Evolutionary conservation across 257 asterid species (phyloP).

Genomic region (Solanum virginianum): DNA sequence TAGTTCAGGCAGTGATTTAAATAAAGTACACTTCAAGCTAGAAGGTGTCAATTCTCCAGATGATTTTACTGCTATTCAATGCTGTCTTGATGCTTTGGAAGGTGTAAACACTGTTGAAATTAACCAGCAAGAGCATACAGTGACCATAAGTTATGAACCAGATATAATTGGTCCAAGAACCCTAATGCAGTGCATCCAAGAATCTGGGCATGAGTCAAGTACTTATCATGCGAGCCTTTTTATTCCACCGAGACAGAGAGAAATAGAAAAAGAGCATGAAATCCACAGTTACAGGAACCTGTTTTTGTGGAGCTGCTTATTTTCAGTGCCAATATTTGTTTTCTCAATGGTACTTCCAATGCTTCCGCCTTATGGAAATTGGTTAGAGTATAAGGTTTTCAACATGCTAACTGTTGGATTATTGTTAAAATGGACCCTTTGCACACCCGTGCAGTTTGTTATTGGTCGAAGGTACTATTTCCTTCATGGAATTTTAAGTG

Average conservation of each 20-base stretch:
- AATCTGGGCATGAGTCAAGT: conserved; percentile 47
- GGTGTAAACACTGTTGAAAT: conserved; percentile 71
- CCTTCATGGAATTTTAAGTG: background rate
- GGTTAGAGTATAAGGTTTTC: conserved; percentile 73
- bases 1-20: conserved; percentile 68
- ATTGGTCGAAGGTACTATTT: conserved; percentile 72
- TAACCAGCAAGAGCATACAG: conserved; percentile 39
- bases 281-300: conserved; percentile 50
- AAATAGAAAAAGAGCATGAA: conserved; percentile 63
- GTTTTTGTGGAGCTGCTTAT: conserved; percentile 83
- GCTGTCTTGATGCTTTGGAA: conserved; percentile 51
- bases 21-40: conserved; percentile 56
- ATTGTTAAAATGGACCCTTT: conserved; percentile 83
- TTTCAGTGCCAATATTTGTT: conserved; percentile 70
- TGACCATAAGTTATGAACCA: conserved; percentile 62
- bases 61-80: conserved; percentile 38
- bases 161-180: conserved; percentile 84
- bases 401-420: conserved; percentile 73
- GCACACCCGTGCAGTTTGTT: conserved; percentile 92
- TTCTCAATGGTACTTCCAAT: conserved; percentile 90
- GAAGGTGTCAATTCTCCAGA: conserved; percentile 55
- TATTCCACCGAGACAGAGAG: conserved; percentile 74
- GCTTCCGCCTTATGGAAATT: conserved; percentile 88
- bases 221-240: conserved; percentile 52
- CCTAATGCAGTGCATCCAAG: conserved; percentile 56